Percentiles rank a stretch among this genome's conserved stretches.
Evolutionary conservation across 192 early-diverging fungal genomes (phyloP).

Genomic region (Mortierella antarctica): DNA sequence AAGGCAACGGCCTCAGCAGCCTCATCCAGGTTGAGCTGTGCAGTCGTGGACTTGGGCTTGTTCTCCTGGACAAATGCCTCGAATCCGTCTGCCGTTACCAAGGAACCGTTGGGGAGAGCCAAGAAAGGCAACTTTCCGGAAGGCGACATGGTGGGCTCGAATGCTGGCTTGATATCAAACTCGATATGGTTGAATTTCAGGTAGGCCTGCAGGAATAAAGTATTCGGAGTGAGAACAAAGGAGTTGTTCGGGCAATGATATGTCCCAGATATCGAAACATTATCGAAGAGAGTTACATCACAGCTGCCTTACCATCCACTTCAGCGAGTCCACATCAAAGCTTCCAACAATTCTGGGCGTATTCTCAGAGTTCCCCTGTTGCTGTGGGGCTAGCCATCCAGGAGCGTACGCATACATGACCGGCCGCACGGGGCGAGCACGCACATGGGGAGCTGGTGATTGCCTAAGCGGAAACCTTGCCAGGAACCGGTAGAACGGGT

Average conservation of each 20-base stretch:
- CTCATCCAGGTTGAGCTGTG: conserved; percentile 19
- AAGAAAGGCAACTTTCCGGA: conserved; percentile 45
- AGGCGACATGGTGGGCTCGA: conserved; percentile 47
- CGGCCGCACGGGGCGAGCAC: conserved; percentile 28
- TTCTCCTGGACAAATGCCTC: conserved; percentile 41
- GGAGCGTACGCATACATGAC: conserved; percentile 41
- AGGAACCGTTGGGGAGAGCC: conserved; percentile 28
- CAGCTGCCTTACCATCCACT: conserved; percentile 40
- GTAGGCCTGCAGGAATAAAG: conserved; percentile 19
- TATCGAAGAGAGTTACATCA: neutral
- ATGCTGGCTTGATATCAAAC: conserved; percentile 36
- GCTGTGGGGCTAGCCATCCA: conserved; percentile 25
- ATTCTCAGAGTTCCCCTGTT: neutral
- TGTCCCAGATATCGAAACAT: neutral
- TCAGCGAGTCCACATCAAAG: conserved; percentile 52
- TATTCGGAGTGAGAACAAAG: neutral
- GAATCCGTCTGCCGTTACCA: conserved; percentile 35
- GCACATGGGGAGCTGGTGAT: conserved; percentile 30
- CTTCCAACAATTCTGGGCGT: conserved; percentile 16
- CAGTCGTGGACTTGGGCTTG: neutral
- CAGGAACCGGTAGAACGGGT: conserved; percentile 41
- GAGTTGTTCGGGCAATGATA: neutral
- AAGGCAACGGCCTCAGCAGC: conserved; percentile 47
- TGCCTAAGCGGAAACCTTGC: conserved; percentile 42
- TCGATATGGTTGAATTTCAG: conserved; percentile 50